These are phyloP conservation scores for Psilocybe azurescens DNA, from an alignment of 768 basidiomycete species.

Conservation along the genomic window DNA sequence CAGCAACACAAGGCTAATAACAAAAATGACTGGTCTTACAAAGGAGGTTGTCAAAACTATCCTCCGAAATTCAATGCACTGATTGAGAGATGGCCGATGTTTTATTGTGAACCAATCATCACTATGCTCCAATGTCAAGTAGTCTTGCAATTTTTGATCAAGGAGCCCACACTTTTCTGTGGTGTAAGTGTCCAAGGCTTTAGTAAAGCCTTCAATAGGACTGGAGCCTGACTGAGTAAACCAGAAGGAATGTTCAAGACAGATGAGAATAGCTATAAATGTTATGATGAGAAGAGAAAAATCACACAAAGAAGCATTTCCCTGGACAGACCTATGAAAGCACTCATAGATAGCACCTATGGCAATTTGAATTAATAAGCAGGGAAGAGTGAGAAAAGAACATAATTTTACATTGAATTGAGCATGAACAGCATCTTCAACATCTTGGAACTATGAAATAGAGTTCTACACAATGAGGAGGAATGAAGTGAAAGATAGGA, in stretches of 20 bases:
- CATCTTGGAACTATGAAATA: conserved; percentile 1
- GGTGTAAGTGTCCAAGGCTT: conserved; percentile 1
- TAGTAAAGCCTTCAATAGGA: not conserved
- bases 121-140: not conserved
- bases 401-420: conserved; percentile 2
- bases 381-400: not conserved
- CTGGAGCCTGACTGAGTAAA: not conserved
- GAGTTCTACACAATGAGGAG: too few relatives aligned
- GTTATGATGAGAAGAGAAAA: not conserved
- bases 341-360: conserved; percentile 6
- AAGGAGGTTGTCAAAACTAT: conserved; percentile 6
- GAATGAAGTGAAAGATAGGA: too few relatives aligned
- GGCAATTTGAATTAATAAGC: not conserved
- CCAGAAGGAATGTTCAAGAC: conserved; percentile 8
- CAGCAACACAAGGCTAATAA: not conserved
- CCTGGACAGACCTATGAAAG: not conserved
- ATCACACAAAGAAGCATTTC: not conserved
- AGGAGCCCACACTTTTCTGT: not conserved
- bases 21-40: not conserved
- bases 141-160: not conserved
- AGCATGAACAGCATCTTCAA: not conserved
- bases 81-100: not conserved
- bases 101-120: not conserved
- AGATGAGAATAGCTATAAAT: conserved; percentile 1
- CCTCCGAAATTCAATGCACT: not conserved